Base-by-base conservation (phyloP, 2,329 filamentous ascomycete species). In the Ophiostoma pallidulum region DNA sequence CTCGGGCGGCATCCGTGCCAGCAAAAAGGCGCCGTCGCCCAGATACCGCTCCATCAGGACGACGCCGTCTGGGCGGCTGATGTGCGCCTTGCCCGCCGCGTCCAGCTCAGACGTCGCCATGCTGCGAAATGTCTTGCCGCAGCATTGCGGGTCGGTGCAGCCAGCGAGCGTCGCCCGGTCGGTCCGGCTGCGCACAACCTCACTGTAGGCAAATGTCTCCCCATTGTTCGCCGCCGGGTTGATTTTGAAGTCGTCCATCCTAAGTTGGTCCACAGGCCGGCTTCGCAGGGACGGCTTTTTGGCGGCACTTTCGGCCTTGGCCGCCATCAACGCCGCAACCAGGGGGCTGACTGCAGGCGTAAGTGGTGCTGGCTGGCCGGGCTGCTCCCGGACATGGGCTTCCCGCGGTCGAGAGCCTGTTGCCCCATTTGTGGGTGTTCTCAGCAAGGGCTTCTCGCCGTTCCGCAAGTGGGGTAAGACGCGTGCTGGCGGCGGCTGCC, bases 131-230 rank as follows among this genome's bases (percentile, higher is more conserved):
- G 78, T 69, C 36, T 77, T 77, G 18, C 86, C 86, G 56, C 88
- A 94, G 64, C 90, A 96, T 47, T 81, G 74, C 39, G 80, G 71
- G 45, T 84, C 78, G 3, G 79, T 82, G 60, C 90, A 95, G 12
- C 85, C 86, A 3, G 79, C 74, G 9, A 94, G 69, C 51, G 78
- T 82, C 42, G 80, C 77, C 31, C 87, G 80, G 35, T 84, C 78
- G 9, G 78, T 75, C 53, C 74, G 82, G 47, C 76, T 77, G 45
- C 89, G 81, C 13, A 94, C 75, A 1, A 89, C 82, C 50, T 91
- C 84, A 1, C 74, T 70, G 60, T 80, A 94, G 10, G 87, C 86
- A 62, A 78, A 87, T 46, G 80, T 75, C 37, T 80, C 69, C 2
- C 86, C 85, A 36, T 83, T 74, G 53, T 90, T 91, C 55, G 71